Percentiles rank a stretch among this genome's conserved stretches.
These are phyloP conservation scores for Barnettozyma californica DNA, from an alignment of 805 yeast genomes.

Conservation along the genomic window DNA sequence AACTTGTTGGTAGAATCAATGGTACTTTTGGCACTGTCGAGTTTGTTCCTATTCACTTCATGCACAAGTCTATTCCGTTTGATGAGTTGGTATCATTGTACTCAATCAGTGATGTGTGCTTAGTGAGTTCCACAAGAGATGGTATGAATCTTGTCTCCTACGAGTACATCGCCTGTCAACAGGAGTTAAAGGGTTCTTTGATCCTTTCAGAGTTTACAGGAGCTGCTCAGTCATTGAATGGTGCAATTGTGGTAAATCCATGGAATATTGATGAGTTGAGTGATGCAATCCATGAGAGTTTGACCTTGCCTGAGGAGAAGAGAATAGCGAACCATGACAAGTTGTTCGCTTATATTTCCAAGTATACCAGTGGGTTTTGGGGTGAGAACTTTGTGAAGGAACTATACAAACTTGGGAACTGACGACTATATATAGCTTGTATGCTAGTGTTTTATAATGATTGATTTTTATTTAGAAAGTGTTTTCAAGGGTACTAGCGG, in stretches of 20 bases:
- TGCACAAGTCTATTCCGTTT: slow-evolving; percentile 89
- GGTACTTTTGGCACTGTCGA: slow-evolving; percentile 96
- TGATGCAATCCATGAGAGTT: slow-evolving; percentile 77
- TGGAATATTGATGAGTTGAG: slow-evolving; percentile 97
- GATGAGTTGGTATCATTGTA: slow-evolving; percentile 89
- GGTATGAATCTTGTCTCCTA: slow-evolving; percentile 97
- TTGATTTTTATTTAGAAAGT: not conserved
- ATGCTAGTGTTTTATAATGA: not conserved
- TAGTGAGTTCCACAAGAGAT: slow-evolving; percentile 92
- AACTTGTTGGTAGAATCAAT: slow-evolving; percentile 92
- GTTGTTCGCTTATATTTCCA: slow-evolving; percentile 80
- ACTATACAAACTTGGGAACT: slow-evolving; percentile 41
- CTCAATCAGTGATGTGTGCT: slow-evolving; percentile 80
- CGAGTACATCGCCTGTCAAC: slow-evolving; percentile 95
- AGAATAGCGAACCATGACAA: slow-evolving; percentile 72
- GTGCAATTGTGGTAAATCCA: slow-evolving; percentile 90
- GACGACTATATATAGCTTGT: not conserved
- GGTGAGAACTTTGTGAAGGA: slow-evolving; percentile 94
- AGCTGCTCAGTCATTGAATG: slow-evolving; percentile 97
- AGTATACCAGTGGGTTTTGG: slow-evolving; percentile 96
- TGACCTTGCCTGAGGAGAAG: slow-evolving; percentile 82
- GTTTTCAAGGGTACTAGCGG: not conserved
- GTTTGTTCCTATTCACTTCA: slow-evolving; percentile 94
- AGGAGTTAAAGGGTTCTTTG: slow-evolving; percentile 76
- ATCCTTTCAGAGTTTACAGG: slow-evolving; percentile 95